Evolutionary conservation across 495 filamentous ascomycete genomes (phyloP).

Genomic region (Mytilinidion resinicola): DNA sequence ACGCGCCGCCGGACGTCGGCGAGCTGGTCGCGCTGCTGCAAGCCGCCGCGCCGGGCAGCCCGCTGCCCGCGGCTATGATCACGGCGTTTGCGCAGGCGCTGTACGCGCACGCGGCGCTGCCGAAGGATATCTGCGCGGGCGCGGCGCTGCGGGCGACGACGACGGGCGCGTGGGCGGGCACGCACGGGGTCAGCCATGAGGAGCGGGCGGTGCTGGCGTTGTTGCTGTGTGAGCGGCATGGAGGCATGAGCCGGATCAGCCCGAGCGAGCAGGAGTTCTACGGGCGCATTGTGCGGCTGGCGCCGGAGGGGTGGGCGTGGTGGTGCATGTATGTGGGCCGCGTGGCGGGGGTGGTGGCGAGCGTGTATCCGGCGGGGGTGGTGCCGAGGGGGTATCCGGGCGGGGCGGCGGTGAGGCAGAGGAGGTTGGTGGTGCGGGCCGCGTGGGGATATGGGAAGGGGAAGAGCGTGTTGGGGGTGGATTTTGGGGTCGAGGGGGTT

Average conservation of each 20-base stretch:
- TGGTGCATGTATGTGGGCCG: constrained; percentile 59
- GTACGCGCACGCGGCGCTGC: constrained; percentile 15
- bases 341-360: constrained; percentile 41
- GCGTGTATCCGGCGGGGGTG: constrained; percentile 49
- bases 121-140: constrained; percentile 47
- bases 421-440: not conserved
- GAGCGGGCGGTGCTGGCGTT: constrained; percentile 66
- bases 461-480: not conserved
- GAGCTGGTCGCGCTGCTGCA: constrained; percentile 42
- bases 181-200: constrained; percentile 67
- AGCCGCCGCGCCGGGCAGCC: constrained; percentile 37
- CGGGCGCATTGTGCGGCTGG: constrained; percentile 42
- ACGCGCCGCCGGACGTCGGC: constrained; percentile 40
- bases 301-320: constrained; percentile 46
- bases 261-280: constrained; percentile 47
- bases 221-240: constrained; percentile 71
- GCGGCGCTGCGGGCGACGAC: constrained; percentile 68
- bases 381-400: constrained; percentile 44
- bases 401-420: constrained; percentile 37
- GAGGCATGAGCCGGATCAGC: constrained; percentile 49
- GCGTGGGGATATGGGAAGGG: not conserved
- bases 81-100: constrained; percentile 23
- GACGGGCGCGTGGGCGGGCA: constrained; percentile 55
- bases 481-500: not conserved
- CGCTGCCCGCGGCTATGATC: constrained; percentile 6